These are phyloP conservation scores for Cystofilobasidium macerans DNA, from an alignment of 768 basidiomycete species.

Conservation along the genomic window DNA sequence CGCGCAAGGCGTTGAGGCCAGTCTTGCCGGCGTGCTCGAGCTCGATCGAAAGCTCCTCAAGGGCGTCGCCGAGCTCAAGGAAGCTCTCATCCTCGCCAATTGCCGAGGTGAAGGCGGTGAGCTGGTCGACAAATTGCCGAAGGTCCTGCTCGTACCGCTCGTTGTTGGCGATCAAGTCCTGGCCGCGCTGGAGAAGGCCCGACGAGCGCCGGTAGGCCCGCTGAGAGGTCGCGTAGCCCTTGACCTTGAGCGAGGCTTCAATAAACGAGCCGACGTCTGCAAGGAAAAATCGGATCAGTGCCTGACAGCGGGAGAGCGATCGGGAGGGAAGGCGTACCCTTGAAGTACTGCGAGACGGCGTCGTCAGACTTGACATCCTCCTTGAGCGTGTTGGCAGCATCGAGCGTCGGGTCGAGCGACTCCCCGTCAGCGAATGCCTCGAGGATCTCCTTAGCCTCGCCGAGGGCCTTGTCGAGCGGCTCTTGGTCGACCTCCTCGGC, in stretches of 20 bases:
- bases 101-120: slow-evolving; percentile 36
- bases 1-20: slow-evolving; percentile 32
- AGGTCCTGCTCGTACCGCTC: slow-evolving; percentile 37
- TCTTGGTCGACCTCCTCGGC: slow-evolving; percentile 36
- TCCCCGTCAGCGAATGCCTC: slow-evolving; percentile 38
- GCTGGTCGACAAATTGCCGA: slow-evolving; percentile 34
- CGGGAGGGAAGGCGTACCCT: background rate
- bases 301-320: background rate
- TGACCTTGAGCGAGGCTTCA: slow-evolving; percentile 38
- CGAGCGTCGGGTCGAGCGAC: slow-evolving; percentile 36
- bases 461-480: slow-evolving; percentile 38
- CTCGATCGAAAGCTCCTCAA: slow-evolving; percentile 38
- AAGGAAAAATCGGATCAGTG: background rate
- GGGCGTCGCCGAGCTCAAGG: slow-evolving; percentile 35
- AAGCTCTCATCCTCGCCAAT: slow-evolving; percentile 37
- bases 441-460: slow-evolving; percentile 38
- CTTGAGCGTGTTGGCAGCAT: slow-evolving; percentile 34
- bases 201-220: slow-evolving; percentile 38
- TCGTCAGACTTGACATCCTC: slow-evolving; percentile 39
- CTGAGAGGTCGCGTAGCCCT: slow-evolving; percentile 38
- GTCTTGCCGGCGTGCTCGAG: slow-evolving; percentile 36
- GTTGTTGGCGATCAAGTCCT: slow-evolving; percentile 37
- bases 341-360: slow-evolving; percentile 37
- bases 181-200: slow-evolving; percentile 39
- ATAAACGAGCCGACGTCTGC: slow-evolving; percentile 36